These are phyloP conservation scores for Venustampulla echinocandica DNA, from an alignment of 495 filamentous ascomycete species.

Conservation along the genomic window DNA sequence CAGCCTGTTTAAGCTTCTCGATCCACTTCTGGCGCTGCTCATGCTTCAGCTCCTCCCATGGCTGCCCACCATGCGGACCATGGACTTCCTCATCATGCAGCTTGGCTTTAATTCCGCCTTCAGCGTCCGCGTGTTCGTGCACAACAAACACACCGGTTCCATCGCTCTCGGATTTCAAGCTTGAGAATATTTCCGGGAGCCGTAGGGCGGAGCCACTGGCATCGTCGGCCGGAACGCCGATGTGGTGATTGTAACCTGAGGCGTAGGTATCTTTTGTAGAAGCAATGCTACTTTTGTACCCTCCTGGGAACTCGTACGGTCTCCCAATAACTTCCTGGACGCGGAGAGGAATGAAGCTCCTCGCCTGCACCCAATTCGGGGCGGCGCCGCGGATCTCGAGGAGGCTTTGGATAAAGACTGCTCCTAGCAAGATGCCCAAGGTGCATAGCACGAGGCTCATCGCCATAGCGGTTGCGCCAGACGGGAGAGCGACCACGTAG, in stretches of 20 bases:
- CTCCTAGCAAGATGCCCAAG: slow-evolving; percentile 1
- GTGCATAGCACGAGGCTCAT: slow-evolving; percentile 47
- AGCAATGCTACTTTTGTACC: slow-evolving; percentile 1
- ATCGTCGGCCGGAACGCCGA: background rate
- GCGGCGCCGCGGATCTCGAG: slow-evolving; percentile 56
- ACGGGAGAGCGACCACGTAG: slow-evolving; percentile 59
- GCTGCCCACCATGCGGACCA: slow-evolving; percentile 34
- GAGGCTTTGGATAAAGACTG: slow-evolving; percentile 49
- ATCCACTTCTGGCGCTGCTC: slow-evolving; percentile 60
- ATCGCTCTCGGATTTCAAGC: slow-evolving; percentile 16
- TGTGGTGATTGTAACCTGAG: background rate
- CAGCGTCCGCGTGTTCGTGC: background rate
- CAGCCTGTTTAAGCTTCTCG: slow-evolving; percentile 54
- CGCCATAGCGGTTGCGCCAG: slow-evolving; percentile 23
- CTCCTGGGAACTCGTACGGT: slow-evolving; percentile 19
- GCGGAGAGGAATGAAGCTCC: slow-evolving; percentile 26
- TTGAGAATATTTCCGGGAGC: slow-evolving; percentile 6
- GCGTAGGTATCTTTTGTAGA: background rate
- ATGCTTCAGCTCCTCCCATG: slow-evolving; percentile 57
- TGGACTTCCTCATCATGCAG: slow-evolving; percentile 38
- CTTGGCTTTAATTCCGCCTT: slow-evolving; percentile 24
- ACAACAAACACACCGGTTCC: background rate
- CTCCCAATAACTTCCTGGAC: slow-evolving; percentile 24
- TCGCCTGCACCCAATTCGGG: slow-evolving; percentile 47
- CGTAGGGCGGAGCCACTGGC: background rate